Evolutionary conservation across 2,329 filamentous ascomycete genomes (phyloP).

Genomic region (Penicillium sp.): DNA sequence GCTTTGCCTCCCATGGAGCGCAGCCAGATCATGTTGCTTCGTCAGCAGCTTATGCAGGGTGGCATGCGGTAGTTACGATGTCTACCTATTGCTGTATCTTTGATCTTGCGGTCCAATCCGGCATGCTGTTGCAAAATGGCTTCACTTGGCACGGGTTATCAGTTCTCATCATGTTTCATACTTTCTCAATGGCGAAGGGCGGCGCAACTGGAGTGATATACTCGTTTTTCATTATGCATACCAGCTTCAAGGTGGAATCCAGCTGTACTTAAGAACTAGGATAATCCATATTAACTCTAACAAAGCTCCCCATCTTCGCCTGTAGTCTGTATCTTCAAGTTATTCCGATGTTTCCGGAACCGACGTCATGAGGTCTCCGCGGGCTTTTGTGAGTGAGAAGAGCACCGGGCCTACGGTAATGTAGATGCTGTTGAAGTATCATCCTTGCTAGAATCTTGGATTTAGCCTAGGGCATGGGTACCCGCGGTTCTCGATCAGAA

Average conservation of each 20-base stretch:
- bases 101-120: not conserved
- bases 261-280: constrained; percentile 1
- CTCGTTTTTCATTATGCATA: constrained; percentile 12
- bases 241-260: not conserved
- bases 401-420: too few species aligned
- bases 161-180: not conserved
- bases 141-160: not conserved
- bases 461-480: too few species aligned
- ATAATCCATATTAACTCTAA: not conserved
- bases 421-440: too few species aligned
- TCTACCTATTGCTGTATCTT: not conserved
- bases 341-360: too few species aligned
- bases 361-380: too few species aligned
- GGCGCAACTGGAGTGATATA: constrained; percentile 13
- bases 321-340: not conserved
- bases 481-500: too few species aligned
- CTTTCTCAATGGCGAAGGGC: constrained; percentile 11
- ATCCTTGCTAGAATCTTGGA: too few species aligned
- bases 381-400: too few species aligned
- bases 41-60: constrained; percentile 59
- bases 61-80: constrained; percentile 31
- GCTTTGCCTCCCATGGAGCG: constrained; percentile 71
- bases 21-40: constrained; percentile 74
- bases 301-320: not conserved
- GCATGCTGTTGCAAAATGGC: not conserved